phyloP scores from a whole-genome alignment of 345 rosid species.

The Citrus trifoliata region DNA sequence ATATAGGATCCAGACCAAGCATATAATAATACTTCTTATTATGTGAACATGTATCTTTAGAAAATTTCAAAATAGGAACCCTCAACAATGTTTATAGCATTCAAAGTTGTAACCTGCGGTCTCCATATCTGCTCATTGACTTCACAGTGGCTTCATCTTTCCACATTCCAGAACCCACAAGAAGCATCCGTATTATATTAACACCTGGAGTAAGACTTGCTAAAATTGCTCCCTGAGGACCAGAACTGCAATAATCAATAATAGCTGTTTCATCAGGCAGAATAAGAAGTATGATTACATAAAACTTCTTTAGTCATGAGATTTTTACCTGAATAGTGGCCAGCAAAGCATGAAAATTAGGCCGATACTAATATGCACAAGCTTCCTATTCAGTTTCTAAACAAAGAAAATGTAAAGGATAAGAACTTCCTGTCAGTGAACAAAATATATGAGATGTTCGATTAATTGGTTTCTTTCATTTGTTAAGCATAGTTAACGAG shows the following conservation, averaged over 20 bases:
- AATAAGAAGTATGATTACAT: neutral
- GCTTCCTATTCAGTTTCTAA: conserved; percentile 76
- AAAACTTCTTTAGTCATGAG: conserved; percentile 10
- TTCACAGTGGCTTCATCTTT: conserved; percentile 83
- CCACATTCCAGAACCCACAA: conserved; percentile 73
- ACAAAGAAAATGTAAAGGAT: conserved; percentile 15
- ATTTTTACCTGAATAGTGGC: conserved; percentile 71
- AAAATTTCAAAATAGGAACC: neutral
- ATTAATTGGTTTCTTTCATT: neutral
- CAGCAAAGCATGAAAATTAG: conserved; percentile 86
- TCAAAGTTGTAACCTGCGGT: conserved; percentile 53
- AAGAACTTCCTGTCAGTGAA: conserved; percentile 4
- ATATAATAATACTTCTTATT: neutral
- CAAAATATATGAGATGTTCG: neutral
- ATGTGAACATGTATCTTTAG: neutral
- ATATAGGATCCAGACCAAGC: neutral
- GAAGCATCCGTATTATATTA: conserved; percentile 68
- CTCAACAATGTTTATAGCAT: neutral
- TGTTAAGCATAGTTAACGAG: neutral
- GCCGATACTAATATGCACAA: conserved; percentile 85
- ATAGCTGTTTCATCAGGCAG: conserved; percentile 11
- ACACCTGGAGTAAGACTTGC: conserved; percentile 69
- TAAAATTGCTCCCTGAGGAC: conserved; percentile 66
- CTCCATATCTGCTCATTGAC: conserved; percentile 96
- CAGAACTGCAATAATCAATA: conserved; percentile 54